Conservation (phyloP, 176 grass and related monocot species). For the Eragrostis curvula region DNA sequence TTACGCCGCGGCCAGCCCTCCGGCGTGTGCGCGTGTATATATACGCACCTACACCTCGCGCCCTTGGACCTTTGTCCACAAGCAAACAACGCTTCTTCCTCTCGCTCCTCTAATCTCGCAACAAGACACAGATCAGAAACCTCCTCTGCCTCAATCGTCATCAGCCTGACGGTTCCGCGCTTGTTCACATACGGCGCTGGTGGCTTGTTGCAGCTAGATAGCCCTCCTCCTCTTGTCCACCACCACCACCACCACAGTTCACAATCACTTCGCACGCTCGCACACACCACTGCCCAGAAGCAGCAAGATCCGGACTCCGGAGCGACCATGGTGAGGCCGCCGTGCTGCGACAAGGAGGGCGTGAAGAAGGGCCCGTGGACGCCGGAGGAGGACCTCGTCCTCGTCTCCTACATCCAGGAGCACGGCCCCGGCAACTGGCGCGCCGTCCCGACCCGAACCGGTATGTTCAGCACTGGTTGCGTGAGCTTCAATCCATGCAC, state of each 20-base stretch:
- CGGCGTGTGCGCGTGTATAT: conserved; percentile 38
- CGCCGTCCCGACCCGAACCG: conserved; percentile 65
- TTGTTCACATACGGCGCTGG: conserved; percentile 44
- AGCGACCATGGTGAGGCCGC: conserved; percentile 79
- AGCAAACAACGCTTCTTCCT: too few relatives aligned
- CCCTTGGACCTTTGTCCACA: conserved; percentile 44
- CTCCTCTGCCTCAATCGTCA: too few relatives aligned
- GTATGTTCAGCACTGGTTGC: conserved; percentile 4
- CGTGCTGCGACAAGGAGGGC: conserved; percentile 89
- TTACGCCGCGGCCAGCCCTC: background rate
- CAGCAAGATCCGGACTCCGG: background rate
- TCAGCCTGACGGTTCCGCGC: background rate
- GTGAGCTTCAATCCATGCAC: background rate
- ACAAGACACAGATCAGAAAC: background rate
- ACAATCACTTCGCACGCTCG: background rate
- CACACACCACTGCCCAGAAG: background rate
- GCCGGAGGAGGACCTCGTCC: conserved; percentile 88
- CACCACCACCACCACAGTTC: conserved; percentile 2
- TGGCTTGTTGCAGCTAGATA: background rate
- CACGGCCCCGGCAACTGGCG: conserved; percentile 91
- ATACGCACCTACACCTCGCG: conserved; percentile 30
- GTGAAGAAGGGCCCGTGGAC: conserved; percentile 98
- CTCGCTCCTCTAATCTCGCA: background rate
- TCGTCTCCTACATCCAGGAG: conserved; percentile 93
- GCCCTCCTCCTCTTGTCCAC: background rate